A percentile compares a stretch with the other conserved stretches of the same genome.
Evolutionary conservation across 345 rosid genomes (phyloP).

Genomic region (Microcos paniculata): DNA sequence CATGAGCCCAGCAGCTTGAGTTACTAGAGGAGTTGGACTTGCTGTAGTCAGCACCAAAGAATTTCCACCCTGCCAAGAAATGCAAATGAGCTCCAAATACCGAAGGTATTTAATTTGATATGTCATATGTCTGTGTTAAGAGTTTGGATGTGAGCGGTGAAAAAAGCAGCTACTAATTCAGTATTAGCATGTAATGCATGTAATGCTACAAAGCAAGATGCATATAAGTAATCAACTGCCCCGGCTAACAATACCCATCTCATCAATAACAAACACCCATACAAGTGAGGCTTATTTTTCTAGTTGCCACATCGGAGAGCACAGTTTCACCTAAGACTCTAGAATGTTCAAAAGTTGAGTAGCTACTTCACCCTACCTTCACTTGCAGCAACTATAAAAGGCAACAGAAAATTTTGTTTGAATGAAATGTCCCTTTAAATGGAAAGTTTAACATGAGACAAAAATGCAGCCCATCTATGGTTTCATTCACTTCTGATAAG

Average conservation of each 20-base stretch:
- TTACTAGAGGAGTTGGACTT: conserved; percentile 66
- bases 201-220: background rate
- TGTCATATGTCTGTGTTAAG: background rate
- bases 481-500: no score
- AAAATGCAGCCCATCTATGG: no score
- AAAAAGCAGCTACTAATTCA: background rate
- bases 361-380: no score
- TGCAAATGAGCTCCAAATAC: conserved; percentile 25
- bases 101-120: background rate
- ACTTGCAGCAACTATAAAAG: no score
- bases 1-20: conserved; percentile 80
- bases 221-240: background rate
- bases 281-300: background rate
- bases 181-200: background rate
- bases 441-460: no score
- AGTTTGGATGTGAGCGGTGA: background rate
- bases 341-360: no score
- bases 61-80: conserved; percentile 66
- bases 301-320: background rate
- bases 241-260: background rate
- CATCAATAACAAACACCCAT: background rate
- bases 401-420: no score
- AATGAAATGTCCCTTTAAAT: no score
- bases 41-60: conserved; percentile 62
- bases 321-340: background rate